Evolutionary conservation across 164 flowering plant genomes (phyloP).

Genomic region (Macadamia tetraphylla): DNA sequence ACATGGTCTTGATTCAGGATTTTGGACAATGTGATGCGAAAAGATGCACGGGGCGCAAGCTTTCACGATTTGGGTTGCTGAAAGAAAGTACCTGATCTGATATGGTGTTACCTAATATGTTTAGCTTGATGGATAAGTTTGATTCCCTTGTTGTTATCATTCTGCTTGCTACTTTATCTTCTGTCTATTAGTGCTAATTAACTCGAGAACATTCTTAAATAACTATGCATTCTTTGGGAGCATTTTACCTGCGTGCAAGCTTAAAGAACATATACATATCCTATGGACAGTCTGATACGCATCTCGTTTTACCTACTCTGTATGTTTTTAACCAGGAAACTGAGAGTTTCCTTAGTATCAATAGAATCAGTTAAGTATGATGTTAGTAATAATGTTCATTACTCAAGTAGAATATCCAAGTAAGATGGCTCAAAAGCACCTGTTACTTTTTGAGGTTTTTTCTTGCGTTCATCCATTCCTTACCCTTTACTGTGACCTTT

Average conservation of each 20-base stretch:
- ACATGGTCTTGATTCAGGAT: slow-evolving; percentile 48
- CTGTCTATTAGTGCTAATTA: not conserved
- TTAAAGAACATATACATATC: no score
- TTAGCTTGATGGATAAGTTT: not conserved
- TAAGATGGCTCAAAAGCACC: no score
- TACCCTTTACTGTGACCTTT: no score
- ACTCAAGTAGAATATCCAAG: no score
- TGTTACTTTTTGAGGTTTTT: no score
- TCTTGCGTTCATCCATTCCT: no score
- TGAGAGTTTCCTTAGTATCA: no score
- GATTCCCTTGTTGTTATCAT: not conserved
- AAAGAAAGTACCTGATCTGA: slow-evolving; percentile 54
- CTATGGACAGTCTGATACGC: no score
- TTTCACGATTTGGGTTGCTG: slow-evolving; percentile 77
- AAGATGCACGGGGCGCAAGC: slow-evolving; percentile 98
- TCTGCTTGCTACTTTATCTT: not conserved
- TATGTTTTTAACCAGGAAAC: no score
- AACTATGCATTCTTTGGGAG: not conserved
- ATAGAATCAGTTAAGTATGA: no score
- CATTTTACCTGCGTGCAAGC: not conserved
- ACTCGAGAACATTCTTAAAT: not conserved
- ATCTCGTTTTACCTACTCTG: no score
- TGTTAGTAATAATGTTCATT: no score
- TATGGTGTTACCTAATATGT: not conserved
- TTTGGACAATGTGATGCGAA: slow-evolving; percentile 99